phyloP scores from a whole-genome alignment of 306 rosid genomes.

The Castanospermum australe region DNA sequence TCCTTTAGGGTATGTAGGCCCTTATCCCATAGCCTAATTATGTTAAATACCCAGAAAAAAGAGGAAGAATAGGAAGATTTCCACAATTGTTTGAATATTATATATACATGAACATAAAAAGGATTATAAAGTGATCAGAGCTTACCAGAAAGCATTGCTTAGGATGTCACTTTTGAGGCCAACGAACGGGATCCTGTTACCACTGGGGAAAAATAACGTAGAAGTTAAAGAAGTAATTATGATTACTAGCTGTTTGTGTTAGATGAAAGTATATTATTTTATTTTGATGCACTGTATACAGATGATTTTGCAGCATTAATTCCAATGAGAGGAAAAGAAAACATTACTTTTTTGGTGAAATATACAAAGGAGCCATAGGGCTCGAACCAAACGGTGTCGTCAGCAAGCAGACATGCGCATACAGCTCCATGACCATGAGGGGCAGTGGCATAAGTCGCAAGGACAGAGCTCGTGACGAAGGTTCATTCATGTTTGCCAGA shows the following conservation, averaged over 20 bases:
- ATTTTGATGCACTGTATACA: background rate
- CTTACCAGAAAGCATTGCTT: conserved; percentile 23
- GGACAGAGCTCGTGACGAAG: background rate
- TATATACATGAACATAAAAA: conserved; percentile 28
- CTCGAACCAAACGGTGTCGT: background rate
- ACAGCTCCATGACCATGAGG: background rate
- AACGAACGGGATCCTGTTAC: conserved; percentile 13
- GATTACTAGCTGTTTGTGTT: background rate
- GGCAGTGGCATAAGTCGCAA: background rate
- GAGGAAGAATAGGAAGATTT: background rate
- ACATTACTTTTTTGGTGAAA: background rate
- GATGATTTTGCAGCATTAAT: background rate
- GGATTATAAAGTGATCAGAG: conserved; percentile 18
- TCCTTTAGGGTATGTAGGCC: conserved; percentile 43
- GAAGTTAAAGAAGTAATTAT: background rate
- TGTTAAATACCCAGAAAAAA: conserved; percentile 7
- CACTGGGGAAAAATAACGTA: background rate
- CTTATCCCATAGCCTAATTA: conserved; percentile 22
- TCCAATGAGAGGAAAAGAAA: background rate
- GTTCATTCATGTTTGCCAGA: background rate
- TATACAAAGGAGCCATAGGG: background rate
- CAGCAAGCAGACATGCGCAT: background rate
- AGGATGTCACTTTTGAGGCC: conserved; percentile 26
- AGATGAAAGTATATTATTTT: background rate
- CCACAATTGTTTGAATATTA: conserved; percentile 25